These are phyloP conservation scores for Solanum paucissectum DNA, from an alignment of 257 asterid species.

Conservation along the genomic window DNA sequence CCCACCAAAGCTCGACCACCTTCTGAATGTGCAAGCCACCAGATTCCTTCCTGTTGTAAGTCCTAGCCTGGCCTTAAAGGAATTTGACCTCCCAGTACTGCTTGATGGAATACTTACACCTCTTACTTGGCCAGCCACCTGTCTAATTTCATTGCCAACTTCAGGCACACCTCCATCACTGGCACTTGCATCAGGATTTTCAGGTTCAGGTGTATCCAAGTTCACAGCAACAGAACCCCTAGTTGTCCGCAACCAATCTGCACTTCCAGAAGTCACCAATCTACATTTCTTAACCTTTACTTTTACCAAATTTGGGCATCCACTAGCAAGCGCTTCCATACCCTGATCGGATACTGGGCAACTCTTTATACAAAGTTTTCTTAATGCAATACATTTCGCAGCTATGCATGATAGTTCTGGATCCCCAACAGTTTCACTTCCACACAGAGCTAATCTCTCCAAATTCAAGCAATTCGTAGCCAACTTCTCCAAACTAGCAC, in stretches of 20 bases:
- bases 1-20: constrained; percentile 67
- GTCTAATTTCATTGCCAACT: constrained; percentile 20
- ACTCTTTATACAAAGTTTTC: constrained; percentile 79
- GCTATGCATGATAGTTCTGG: constrained; percentile 74
- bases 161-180: constrained; percentile 40
- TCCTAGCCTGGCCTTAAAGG: constrained; percentile 63
- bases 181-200: constrained; percentile 33
- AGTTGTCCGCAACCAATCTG: constrained; percentile 68
- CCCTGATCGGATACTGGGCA: constrained; percentile 80
- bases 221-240: constrained; percentile 57
- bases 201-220: constrained; percentile 54
- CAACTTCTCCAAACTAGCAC: constrained; percentile 44
- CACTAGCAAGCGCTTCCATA: constrained; percentile 77
- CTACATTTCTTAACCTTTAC: constrained; percentile 90
- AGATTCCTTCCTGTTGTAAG: constrained; percentile 48
- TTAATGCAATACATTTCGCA: constrained; percentile 57
- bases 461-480: constrained; percentile 54
- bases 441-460: constrained; percentile 84
- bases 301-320: constrained; percentile 88
- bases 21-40: constrained; percentile 53
- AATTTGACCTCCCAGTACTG: constrained; percentile 42
- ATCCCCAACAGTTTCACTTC: constrained; percentile 83
- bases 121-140: constrained; percentile 8
- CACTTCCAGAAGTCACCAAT: constrained; percentile 71
- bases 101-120: constrained; percentile 18